Evolutionary conservation across 192 early-diverging fungal species (phyloP), one percentile per base, ranked within the genome.

Genomic region (Coemansia sp.): DNA sequence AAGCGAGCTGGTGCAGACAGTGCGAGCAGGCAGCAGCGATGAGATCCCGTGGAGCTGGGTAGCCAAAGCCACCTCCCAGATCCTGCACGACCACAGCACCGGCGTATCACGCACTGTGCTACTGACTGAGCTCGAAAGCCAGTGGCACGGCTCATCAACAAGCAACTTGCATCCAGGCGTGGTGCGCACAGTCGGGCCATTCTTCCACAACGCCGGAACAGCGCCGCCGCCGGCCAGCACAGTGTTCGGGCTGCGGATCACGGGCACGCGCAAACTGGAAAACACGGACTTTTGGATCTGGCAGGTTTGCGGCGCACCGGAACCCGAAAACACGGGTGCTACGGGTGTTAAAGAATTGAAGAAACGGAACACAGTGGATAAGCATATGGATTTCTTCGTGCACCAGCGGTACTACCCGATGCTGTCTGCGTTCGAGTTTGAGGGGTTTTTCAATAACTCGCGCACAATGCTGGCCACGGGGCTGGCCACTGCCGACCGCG

Each of bases 211-310:
- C 53, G 45, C 18, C 21, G 34, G 41, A 34, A 59, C 50, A 39
- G 67, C 67, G 25, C 56, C 60, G 22, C 64, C 24, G 4, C 21
- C 57, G 12, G n/a, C n/a, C n/a, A n/a, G n/a, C n/a, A 19, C 59
- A 6, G 48, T 66, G 18, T 76, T 70, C 42, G 41, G 41, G 6
- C 44, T 76, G 14, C 50, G 38, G 18, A 65, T 76, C 14, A 22
- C 62, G 19, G 54, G 47, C 27, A 66, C 73, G 0, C 30, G 44
- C 5, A 70, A n/a, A n/a, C n/a, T n/a, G n/a, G n/a, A n/a, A n/a
- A n/a, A n/a, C n/a, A n/a, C n/a, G n/a, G n/a, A n/a, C n/a, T n/a
- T 76, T 18, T 76, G 73, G 73, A 45, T 70, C 30, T 76, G 73
- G 73, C 49, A 11, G 15, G 39, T 76, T 2, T 62, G 63, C 3